Conservation (phyloP, 768 basidiomycete species). For the Rossbeevera mucosa region DNA sequence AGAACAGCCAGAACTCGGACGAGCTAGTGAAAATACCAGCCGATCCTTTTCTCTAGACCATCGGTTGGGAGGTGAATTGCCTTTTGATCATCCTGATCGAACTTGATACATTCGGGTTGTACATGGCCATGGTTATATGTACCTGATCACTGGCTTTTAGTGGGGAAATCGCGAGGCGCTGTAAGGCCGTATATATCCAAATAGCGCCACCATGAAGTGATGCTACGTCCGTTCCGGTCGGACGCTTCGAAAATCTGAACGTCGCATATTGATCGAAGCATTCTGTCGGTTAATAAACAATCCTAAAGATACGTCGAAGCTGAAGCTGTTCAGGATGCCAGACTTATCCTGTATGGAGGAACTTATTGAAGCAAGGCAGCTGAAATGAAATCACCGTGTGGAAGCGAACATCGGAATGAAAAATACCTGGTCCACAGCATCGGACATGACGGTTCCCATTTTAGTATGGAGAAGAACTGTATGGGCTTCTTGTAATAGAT, state of each 20-base stretch:
- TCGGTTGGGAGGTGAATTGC: neutral
- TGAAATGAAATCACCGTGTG: neutral
- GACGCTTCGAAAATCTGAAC: neutral
- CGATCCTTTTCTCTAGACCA: neutral
- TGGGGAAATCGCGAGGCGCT: neutral
- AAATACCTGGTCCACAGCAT: neutral
- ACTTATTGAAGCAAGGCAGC: neutral
- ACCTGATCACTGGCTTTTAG: neutral
- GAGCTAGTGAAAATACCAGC: neutral
- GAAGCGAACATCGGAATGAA: neutral
- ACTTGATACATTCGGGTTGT: neutral
- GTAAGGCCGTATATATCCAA: neutral
- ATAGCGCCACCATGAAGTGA: neutral
- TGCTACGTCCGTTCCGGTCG: neutral
- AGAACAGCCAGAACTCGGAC: neutral
- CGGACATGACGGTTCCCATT: neutral
- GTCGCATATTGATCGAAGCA: neutral
- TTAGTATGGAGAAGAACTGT: neutral
- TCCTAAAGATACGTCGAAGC: neutral
- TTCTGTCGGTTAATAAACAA: neutral
- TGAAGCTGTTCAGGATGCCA: neutral
- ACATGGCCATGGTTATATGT: neutral
- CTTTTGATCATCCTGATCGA: neutral
- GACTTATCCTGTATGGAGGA: neutral
- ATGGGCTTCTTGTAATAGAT: neutral